Percentiles rank a stretch among this genome's conserved stretches.
These are phyloP conservation scores for Kentomonas sorsogonicus DNA, from an alignment of 208 protist species.

Conservation along the genomic window DNA sequence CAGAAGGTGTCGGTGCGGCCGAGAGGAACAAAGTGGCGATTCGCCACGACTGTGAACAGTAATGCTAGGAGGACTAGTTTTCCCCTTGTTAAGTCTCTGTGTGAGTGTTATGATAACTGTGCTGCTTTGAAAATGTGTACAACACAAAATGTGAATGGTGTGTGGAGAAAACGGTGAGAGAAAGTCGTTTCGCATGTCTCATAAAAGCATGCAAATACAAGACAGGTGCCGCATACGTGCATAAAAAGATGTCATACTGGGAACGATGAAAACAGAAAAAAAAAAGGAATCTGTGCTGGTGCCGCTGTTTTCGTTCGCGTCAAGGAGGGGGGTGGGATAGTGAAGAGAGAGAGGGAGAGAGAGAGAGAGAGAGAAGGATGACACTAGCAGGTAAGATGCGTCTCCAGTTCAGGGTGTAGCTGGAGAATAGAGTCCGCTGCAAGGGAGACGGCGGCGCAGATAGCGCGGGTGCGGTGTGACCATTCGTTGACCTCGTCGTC, in stretches of 20 bases:
- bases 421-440: conserved; percentile 23
- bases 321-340: background rate
- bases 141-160: no score
- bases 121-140: no score
- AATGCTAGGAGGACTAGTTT: no score
- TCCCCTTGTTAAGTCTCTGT: no score
- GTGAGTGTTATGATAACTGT: no score
- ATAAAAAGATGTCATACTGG: background rate
- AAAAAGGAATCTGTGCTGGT: background rate
- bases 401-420: conserved; percentile 24
- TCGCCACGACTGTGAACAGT: no score
- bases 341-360: background rate
- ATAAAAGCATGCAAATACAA: background rate
- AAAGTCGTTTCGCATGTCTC: background rate
- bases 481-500: conserved; percentile 21
- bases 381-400: no score
- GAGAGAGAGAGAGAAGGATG: background rate
- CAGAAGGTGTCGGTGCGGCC: no score
- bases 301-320: background rate
- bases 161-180: background rate
- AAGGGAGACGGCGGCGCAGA: conserved; percentile 34
- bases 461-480: conserved; percentile 20
- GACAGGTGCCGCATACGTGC: background rate
- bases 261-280: background rate
- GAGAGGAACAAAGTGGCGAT: no score